Conservation (phyloP, 1,284 basidiomycete genomes). For the Apiotrichum laibachii region DNA sequence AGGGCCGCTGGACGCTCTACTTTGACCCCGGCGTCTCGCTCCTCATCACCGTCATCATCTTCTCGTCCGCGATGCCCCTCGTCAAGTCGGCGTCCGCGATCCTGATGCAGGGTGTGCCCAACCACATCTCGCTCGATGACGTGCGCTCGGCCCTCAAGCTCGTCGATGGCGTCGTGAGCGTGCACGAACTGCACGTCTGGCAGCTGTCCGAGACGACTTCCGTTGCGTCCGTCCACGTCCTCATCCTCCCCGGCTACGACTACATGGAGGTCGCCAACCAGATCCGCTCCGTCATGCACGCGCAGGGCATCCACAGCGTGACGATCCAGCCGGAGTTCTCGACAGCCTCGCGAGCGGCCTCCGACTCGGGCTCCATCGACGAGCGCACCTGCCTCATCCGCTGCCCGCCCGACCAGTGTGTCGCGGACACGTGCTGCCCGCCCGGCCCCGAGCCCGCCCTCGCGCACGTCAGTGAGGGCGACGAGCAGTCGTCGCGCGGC, state of each 20-base stretch:
- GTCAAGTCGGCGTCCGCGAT: slow-evolving; percentile 95
- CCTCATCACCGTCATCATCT: slow-evolving; percentile 94
- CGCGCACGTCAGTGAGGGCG: slow-evolving; percentile 35
- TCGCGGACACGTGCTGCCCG: slow-evolving; percentile 50
- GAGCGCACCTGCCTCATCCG: slow-evolving; percentile 49
- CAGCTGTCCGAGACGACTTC: slow-evolving; percentile 84
- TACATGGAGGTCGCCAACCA: slow-evolving; percentile 87
- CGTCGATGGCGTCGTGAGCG: slow-evolving; percentile 82
- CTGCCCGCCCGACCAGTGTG: slow-evolving; percentile 52
- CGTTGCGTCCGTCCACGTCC: slow-evolving; percentile 93
- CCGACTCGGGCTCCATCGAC: slow-evolving; percentile 19
- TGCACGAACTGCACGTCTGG: slow-evolving; percentile 98
- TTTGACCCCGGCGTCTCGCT: slow-evolving; percentile 92
- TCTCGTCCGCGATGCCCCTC: slow-evolving; percentile 88
- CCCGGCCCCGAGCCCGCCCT: slow-evolving; percentile 22
- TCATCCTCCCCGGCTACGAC: slow-evolving; percentile 70
- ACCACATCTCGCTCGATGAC: slow-evolving; percentile 80
- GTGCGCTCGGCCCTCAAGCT: slow-evolving; percentile 74
- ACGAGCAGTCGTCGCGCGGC: slow-evolving; percentile 16
- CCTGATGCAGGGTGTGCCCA: slow-evolving; percentile 92
- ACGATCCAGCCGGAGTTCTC: slow-evolving; percentile 64
- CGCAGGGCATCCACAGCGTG: slow-evolving; percentile 89
- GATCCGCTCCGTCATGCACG: slow-evolving; percentile 78
- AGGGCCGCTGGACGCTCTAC: slow-evolving; percentile 66
- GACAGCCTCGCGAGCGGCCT: slow-evolving; percentile 19